Percentiles rank a stretch among this genome's conserved stretches.
Evolutionary conservation across 2,329 filamentous ascomycete species (phyloP).

Genomic region (Ophiostoma tasmaniense): DNA sequence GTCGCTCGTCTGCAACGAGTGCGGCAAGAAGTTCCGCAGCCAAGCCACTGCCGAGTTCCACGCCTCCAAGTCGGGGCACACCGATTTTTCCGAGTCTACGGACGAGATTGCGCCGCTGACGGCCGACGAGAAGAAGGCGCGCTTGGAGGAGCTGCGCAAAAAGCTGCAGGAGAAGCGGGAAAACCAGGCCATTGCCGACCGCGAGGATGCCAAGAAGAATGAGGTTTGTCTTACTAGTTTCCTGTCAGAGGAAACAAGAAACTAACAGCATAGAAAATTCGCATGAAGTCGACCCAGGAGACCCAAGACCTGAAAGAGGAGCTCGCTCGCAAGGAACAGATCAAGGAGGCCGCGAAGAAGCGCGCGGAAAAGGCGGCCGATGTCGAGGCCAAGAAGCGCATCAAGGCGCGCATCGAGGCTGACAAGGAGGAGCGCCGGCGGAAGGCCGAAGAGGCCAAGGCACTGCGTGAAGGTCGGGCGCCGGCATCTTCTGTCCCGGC

Average conservation of each 20-base stretch:
- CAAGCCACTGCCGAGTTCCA: constrained; percentile 80
- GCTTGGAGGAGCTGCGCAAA: constrained; percentile 63
- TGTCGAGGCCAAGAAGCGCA: constrained; percentile 73
- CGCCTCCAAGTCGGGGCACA: constrained; percentile 82
- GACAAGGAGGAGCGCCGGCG: constrained; percentile 84
- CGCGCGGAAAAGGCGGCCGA: constrained; percentile 82
- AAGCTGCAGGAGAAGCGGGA: constrained; percentile 66
- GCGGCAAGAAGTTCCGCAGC: constrained; percentile 81
- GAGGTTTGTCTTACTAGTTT: constrained; percentile 45
- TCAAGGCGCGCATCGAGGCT: constrained; percentile 87
- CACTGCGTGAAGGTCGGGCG: constrained; percentile 65
- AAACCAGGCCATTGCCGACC: constrained; percentile 60
- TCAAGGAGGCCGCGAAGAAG: constrained; percentile 84
- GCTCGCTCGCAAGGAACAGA: constrained; percentile 74
- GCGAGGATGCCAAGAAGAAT: constrained; percentile 74
- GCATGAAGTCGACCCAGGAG: constrained; percentile 83
- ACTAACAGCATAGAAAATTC: constrained; percentile 47
- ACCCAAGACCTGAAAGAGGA: constrained; percentile 85
- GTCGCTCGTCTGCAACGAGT: constrained; percentile 89
- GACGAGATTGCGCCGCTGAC: constrained; percentile 87
- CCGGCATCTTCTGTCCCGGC: constrained; percentile 33
- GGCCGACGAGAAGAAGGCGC: constrained; percentile 81
- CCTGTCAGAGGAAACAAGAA: not conserved
- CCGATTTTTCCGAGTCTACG: constrained; percentile 85
- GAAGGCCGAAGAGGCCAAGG: constrained; percentile 80